Evolutionary conservation across 2,329 filamentous ascomycete species (phyloP).

Genomic region (Botrytis cinerea): DNA sequence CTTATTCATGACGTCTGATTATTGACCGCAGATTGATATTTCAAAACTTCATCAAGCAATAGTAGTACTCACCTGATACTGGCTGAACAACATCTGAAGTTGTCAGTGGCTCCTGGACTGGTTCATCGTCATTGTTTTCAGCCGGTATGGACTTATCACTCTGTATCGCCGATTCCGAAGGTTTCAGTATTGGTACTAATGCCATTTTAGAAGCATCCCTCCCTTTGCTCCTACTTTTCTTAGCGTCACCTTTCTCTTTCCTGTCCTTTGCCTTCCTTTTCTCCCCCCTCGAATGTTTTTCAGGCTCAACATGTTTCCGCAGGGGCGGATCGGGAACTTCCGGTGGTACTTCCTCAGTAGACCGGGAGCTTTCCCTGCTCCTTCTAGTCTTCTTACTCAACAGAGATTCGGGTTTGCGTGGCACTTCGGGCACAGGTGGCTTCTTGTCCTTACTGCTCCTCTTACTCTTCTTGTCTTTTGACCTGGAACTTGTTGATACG

Average conservation of each 20-base stretch:
- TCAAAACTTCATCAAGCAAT: not conserved
- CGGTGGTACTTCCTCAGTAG: conserved; percentile 23
- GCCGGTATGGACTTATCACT: not conserved
- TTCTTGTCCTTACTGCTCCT: conserved; percentile 19
- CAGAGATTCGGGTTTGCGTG: conserved; percentile 5
- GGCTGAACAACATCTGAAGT: not conserved
- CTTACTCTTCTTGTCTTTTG: conserved; percentile 20
- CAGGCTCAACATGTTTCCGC: not conserved
- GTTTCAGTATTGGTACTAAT: not conserved
- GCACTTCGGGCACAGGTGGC: not conserved
- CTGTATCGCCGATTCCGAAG: not conserved
- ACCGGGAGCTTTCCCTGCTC: conserved; percentile 26
- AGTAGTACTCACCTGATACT: not conserved
- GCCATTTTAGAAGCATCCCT: conserved; percentile 23
- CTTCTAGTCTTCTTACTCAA: not conserved
- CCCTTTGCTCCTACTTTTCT: conserved; percentile 22
- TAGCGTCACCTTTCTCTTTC: conserved; percentile 28
- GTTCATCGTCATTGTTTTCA: not conserved
- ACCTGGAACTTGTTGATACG: conserved; percentile 17
- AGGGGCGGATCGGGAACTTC: not conserved
- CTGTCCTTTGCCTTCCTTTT: conserved; percentile 22
- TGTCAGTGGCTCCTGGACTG: not conserved
- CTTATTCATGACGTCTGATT: not conserved
- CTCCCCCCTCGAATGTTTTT: conserved; percentile 11
- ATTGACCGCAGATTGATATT: not conserved